Evolutionary conservation across 768 basidiomycete species (phyloP).

Genomic region (Lactarius akahatsu): DNA sequence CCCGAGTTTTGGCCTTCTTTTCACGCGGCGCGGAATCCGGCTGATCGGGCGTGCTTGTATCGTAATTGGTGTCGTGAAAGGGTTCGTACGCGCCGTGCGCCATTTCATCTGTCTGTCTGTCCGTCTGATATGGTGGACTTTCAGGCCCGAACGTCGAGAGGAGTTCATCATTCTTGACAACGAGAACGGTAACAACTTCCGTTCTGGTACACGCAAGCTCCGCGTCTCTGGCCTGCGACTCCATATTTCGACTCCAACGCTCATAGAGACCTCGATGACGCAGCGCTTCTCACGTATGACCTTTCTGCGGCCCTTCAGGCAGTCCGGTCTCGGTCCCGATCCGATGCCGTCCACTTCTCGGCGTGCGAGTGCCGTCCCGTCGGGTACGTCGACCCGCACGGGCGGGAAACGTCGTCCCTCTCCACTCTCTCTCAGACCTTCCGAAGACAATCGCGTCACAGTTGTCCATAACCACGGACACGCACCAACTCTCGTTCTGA

Average conservation of each 20-base stretch:
- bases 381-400: background rate
- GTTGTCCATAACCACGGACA: conserved; percentile 6
- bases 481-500: conserved; percentile 27
- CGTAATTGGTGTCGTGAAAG: conserved; percentile 63
- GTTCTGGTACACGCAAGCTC: conserved; percentile 27
- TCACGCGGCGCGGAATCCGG: conserved; percentile 60
- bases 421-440: background rate
- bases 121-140: background rate
- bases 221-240: background rate
- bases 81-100: conserved; percentile 46
- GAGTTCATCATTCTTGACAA: conserved; percentile 24
- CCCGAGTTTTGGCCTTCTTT: conserved; percentile 49
- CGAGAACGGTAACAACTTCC: conserved; percentile 7
- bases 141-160: conserved; percentile 25
- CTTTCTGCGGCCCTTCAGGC: conserved; percentile 9
- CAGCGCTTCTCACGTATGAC: conserved; percentile 19
- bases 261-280: conserved; percentile 20
- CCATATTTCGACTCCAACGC: conserved; percentile 23
- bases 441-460: conserved; percentile 13
- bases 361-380: background rate
- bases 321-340: background rate
- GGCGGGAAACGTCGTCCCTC: background rate
- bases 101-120: background rate
- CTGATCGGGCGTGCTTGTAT: conserved; percentile 53
- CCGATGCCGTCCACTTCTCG: background rate